Conservation (phyloP, 176 grass and related monocot genomes). For the Phoenix roebelenii region DNA sequence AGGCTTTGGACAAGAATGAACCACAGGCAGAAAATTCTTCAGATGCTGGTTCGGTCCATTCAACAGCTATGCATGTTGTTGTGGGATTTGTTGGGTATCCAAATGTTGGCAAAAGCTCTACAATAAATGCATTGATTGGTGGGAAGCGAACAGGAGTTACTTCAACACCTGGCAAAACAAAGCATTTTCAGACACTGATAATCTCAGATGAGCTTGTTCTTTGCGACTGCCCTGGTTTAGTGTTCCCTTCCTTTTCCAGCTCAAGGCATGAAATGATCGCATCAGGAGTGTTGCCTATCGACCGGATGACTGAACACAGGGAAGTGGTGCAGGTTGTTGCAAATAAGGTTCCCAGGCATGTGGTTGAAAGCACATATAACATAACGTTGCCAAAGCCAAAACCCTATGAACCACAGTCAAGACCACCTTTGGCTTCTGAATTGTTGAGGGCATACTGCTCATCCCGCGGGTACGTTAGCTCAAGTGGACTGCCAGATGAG, state of each 20-base stretch:
- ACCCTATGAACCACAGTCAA: constrained; percentile 48
- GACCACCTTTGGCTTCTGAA: constrained; percentile 52
- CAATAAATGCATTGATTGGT: constrained; percentile 90
- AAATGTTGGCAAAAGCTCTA: constrained; percentile 96
- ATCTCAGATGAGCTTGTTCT: constrained; percentile 81
- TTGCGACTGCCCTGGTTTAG: constrained; percentile 86
- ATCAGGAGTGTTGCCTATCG: constrained; percentile 81
- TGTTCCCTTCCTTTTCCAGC: constrained; percentile 94
- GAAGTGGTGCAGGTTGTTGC: constrained; percentile 74
- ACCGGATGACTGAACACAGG: constrained; percentile 72
- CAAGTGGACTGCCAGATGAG: constrained; percentile 70
- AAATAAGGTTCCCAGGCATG: constrained; percentile 45
- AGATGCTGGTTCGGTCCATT: constrained; percentile 22
- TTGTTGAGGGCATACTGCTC: constrained; percentile 59
- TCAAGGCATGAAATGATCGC: constrained; percentile 96
- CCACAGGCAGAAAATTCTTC: constrained; percentile 22
- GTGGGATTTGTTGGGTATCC: constrained; percentile 98
- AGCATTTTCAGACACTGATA: constrained; percentile 94
- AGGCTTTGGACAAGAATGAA: constrained; percentile 11
- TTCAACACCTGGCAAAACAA: constrained; percentile 88
- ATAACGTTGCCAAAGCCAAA: constrained; percentile 67
- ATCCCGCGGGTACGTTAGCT: constrained; percentile 69
- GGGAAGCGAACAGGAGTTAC: constrained; percentile 83
- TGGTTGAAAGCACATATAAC: constrained; percentile 61
- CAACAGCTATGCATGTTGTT: constrained; percentile 53